These are phyloP conservation scores for Nephelium lappaceum DNA, from an alignment of 345 rosid genomes.

Conservation along the genomic window DNA sequence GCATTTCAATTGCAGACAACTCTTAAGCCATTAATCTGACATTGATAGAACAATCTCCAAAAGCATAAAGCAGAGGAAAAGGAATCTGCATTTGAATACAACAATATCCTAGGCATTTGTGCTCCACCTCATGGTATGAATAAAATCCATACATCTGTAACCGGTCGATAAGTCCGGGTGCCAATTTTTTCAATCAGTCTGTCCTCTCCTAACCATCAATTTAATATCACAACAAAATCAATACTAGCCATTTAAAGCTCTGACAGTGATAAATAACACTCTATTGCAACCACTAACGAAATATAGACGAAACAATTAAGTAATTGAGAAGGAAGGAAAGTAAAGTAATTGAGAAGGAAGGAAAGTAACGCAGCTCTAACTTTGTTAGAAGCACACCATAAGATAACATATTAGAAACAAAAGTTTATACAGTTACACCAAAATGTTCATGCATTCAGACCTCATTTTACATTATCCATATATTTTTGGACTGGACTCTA, in stretches of 20 bases:
- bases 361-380: background rate
- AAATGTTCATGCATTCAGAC: background rate
- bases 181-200: background rate
- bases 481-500: background rate
- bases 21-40: background rate
- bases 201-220: conserved; percentile 1
- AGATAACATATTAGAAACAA: background rate
- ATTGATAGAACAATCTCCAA: background rate
- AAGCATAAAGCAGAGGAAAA: conserved; percentile 3
- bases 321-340: background rate
- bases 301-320: background rate
- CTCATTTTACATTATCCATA: background rate
- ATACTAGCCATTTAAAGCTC: background rate
- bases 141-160: background rate
- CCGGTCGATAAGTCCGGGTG: background rate
- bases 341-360: background rate
- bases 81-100: background rate
- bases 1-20: background rate
- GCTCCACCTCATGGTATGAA: background rate
- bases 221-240: background rate
- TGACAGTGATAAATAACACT: background rate
- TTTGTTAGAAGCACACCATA: background rate
- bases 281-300: background rate
- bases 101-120: background rate
- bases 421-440: background rate